Base-by-base conservation (phyloP, 495 filamentous ascomycete genomes). In the Daldinia decipiens region DNA sequence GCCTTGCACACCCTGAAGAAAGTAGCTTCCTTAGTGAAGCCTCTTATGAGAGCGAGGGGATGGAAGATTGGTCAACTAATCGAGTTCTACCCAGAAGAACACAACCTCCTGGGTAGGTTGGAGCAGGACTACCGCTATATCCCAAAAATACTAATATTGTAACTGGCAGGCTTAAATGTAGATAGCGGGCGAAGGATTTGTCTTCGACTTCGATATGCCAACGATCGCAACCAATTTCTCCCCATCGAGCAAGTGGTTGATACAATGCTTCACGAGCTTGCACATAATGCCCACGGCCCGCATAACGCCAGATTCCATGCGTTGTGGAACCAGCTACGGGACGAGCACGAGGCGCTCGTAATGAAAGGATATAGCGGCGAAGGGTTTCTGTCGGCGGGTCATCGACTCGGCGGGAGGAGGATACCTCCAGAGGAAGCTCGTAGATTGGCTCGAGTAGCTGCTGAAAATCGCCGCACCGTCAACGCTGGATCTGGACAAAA, bases 261-360 rank as follows among this genome's bases (percentile, higher is more conserved):
- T 78, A 98, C 95, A 1, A 95, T 98, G 92, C 87, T 99, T 32
- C 95, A 99, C 76, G 95, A 98, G 86, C 87, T 99, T 1, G 90
- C 88, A n/a, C 95, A 99, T 76, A 97, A 91, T 67, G 85, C 92
- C 2, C 87, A 89, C 74, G 93, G 92, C 0, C 92, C 93, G 0
- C 95, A 99, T 74, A 88, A 98, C 63, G 86, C 83, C 39, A 84
- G 91, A 13, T 98, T 98, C 75, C 88, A 97, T 67, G 88, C 87
- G 4, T 81, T 97, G 19, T 97, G 94, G 91, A 90, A 97, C 63
- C 88, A 96, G 67, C 87, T 98, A 7, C 89, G 94, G 27, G 91
- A 93, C 58, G 94, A 98, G 74, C 89, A 96, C 71, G 86, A 93
- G 66, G 85, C 87, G 24, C 85, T 97, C 8, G 70, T 87, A 17